phyloP scores from a whole-genome alignment of 116 monocot genomes.

The Iris pallida region DNA sequence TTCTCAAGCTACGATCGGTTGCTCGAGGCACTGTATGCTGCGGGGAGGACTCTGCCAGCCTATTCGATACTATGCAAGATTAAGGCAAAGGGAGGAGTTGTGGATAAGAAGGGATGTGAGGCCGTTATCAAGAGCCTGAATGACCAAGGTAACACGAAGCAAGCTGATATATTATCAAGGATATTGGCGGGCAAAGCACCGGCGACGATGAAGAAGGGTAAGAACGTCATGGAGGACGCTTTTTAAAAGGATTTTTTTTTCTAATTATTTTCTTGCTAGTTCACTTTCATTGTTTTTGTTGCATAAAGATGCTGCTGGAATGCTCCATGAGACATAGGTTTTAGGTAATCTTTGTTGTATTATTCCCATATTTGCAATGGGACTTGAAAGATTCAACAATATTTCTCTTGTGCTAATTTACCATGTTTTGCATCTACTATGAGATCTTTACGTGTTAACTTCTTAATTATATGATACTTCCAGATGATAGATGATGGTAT shows the following conservation, averaged over 20 bases:
- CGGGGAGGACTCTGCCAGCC: slow-evolving; percentile 64
- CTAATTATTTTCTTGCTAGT: too few species aligned
- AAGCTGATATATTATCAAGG: slow-evolving; percentile 72
- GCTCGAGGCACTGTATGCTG: slow-evolving; percentile 50
- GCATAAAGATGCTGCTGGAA: neutral
- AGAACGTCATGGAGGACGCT: slow-evolving; percentile 22
- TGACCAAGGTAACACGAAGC: slow-evolving; percentile 74
- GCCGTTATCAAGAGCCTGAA: slow-evolving; percentile 59
- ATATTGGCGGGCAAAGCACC: slow-evolving; percentile 39
- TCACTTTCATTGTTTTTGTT: too few species aligned
- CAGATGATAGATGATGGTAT: too few species aligned
- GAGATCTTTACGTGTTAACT: too few species aligned
- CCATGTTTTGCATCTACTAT: too few species aligned
- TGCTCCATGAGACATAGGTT: neutral
- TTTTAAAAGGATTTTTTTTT: neutral
- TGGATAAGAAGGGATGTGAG: slow-evolving; percentile 59
- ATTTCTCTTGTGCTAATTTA: too few species aligned
- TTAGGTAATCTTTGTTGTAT: too few species aligned
- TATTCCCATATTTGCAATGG: too few species aligned
- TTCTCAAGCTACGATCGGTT: slow-evolving; percentile 65
- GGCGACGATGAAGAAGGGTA: slow-evolving; percentile 14
- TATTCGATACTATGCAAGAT: slow-evolving; percentile 83
- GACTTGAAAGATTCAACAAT: too few species aligned
- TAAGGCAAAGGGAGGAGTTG: slow-evolving; percentile 63
- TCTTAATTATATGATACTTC: too few species aligned